Evolutionary conservation across 139 green algal species (phyloP).

Genomic region (Axilococcus clingmanii): DNA sequence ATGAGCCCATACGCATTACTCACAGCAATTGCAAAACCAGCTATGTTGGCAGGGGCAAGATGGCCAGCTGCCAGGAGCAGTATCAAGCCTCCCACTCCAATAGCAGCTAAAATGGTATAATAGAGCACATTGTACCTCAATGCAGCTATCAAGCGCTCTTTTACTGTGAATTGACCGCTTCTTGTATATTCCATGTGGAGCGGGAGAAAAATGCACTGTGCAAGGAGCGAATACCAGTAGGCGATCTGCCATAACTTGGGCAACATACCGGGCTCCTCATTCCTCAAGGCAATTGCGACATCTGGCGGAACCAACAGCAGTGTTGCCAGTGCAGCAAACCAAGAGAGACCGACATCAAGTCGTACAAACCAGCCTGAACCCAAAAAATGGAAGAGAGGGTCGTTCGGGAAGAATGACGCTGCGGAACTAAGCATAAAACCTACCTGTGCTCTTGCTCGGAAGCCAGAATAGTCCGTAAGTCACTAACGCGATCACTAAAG

Average conservation of each 20-base stretch:
- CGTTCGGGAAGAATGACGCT: not conserved
- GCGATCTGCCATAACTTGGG: slow-evolving; percentile 24
- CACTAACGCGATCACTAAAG: too few species aligned
- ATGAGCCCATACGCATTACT: not conserved
- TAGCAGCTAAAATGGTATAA: slow-evolving; percentile 22
- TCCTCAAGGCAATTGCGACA: slow-evolving; percentile 18
- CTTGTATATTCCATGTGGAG: slow-evolving; percentile 34
- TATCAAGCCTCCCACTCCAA: slow-evolving; percentile 27
- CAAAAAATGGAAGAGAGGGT: not conserved
- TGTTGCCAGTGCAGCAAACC: slow-evolving; percentile 37
- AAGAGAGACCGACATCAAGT: slow-evolving; percentile 41
- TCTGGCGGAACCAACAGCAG: slow-evolving; percentile 47
- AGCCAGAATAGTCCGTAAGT: too few species aligned
- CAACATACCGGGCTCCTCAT: slow-evolving; percentile 10
- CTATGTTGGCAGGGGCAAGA: slow-evolving; percentile 28
- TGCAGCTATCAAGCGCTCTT: slow-evolving; percentile 14
- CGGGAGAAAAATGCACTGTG: slow-evolving; percentile 37
- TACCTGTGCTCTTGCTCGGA: too few species aligned
- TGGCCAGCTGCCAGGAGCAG: slow-evolving; percentile 26
- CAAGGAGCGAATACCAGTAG: slow-evolving; percentile 47
- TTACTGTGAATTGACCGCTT: slow-evolving; percentile 30
- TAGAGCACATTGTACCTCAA: slow-evolving; percentile 41
- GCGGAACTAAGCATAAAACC: too few species aligned
- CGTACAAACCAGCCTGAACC: slow-evolving; percentile 21
- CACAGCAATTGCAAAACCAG: slow-evolving; percentile 45